Conservation (phyloP, 257 asterid species). For the Petunia secreta region DNA sequence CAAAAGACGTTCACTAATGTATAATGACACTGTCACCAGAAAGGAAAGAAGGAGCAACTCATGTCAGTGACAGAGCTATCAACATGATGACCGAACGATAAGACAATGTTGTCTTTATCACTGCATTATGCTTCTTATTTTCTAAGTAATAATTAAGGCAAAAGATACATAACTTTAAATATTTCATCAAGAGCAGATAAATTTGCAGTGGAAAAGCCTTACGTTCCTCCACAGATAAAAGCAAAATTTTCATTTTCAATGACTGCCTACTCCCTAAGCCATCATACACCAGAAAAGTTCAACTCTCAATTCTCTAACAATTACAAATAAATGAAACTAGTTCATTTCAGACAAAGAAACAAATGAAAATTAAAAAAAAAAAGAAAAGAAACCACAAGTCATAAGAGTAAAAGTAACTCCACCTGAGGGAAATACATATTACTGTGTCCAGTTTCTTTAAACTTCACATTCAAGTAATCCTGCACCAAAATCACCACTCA, state of each 20-base stretch:
- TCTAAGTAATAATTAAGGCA: neutral
- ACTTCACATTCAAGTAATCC: slow-evolving; percentile 94
- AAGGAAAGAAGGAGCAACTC: neutral
- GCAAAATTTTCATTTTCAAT: neutral
- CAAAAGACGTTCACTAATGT: neutral
- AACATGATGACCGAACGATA: neutral
- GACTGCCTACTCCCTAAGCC: neutral
- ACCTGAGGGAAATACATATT: slow-evolving; percentile 99
- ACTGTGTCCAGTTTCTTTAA: slow-evolving; percentile 98
- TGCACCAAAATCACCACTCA: slow-evolving; percentile 41
- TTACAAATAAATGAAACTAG: neutral
- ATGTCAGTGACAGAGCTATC: neutral
- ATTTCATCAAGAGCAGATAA: neutral
- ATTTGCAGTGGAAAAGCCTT: slow-evolving; percentile 3
- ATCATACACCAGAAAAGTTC: neutral
- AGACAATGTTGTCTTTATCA: neutral
- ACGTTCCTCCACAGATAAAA: neutral
- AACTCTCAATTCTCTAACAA: neutral
- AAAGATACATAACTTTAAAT: neutral
- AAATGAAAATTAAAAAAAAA: slow-evolving; percentile 1
- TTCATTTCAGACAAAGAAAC: neutral
- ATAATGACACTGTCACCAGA: neutral
- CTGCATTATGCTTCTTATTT: neutral
- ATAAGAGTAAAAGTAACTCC: slow-evolving; percentile 21
- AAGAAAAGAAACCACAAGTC: neutral